A percentile compares a stretch with the other conserved stretches of the same genome.
Evolutionary conservation across 2,329 filamentous ascomycete genomes (phyloP).

Genomic region (Neonectria coccinea): DNA sequence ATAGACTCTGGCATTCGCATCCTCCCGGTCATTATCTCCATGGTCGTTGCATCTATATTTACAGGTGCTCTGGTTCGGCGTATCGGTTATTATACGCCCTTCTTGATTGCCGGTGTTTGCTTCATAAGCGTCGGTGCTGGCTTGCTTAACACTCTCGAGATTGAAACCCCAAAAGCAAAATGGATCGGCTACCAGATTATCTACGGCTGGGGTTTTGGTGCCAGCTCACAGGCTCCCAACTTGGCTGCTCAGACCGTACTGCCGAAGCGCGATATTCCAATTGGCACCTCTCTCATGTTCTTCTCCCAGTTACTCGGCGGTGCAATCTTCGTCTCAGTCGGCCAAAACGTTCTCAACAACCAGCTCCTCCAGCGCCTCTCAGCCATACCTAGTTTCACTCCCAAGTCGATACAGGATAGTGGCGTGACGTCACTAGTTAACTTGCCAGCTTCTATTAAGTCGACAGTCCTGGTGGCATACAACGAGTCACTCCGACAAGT

Average conservation of each 20-base stretch:
- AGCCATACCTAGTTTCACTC: constrained; percentile 16
- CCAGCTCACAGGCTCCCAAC: constrained; percentile 57
- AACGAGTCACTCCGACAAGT: constrained; percentile 65
- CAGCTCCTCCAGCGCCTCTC: constrained; percentile 47
- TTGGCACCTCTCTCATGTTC: constrained; percentile 59
- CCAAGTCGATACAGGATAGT: constrained; percentile 13
- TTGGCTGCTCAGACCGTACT: constrained; percentile 56
- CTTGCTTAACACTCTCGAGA: constrained; percentile 54
- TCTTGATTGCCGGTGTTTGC: constrained; percentile 51
- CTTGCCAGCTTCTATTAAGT: constrained; percentile 18
- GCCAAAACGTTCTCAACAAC: constrained; percentile 64
- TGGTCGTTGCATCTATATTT: constrained; percentile 42
- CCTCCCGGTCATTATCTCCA: constrained; percentile 45
- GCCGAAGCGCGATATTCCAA: constrained; percentile 56
- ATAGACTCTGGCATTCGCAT: constrained; percentile 47
- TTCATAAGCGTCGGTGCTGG: constrained; percentile 53
- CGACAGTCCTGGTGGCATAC: constrained; percentile 57
- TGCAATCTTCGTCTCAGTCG: constrained; percentile 63
- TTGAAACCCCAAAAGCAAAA: constrained; percentile 29
- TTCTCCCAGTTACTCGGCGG: constrained; percentile 60
- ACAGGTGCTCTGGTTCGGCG: constrained; percentile 42
- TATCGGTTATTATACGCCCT: constrained; percentile 57
- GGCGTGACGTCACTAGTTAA: constrained; percentile 29
- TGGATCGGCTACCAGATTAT: constrained; percentile 53
- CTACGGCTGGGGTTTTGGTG: constrained; percentile 56